phyloP scores from a whole-genome alignment of 1,284 basidiomycete genomes.

The Trichosporon faecale region DNA sequence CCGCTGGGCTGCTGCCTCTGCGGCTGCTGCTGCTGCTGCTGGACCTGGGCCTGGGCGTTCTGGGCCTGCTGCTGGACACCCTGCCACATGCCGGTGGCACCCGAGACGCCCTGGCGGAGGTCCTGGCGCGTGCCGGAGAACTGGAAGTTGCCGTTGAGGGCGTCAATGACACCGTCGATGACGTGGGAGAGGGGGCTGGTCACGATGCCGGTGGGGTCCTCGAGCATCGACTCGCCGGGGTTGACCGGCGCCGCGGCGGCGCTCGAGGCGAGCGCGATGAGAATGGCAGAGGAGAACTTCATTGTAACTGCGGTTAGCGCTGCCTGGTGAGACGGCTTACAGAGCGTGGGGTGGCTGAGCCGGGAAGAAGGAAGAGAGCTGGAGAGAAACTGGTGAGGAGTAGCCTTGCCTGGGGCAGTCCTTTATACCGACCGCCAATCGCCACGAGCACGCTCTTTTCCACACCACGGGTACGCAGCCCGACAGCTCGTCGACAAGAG shows the following conservation, averaged over 20 bases:
- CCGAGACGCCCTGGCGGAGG: background rate
- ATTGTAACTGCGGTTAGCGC: background rate
- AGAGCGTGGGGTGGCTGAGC: background rate
- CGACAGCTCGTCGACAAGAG: too few relatives aligned
- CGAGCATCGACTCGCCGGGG: background rate
- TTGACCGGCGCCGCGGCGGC: background rate
- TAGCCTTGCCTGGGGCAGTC: background rate
- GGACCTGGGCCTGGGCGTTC: background rate
- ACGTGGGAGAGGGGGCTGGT: background rate
- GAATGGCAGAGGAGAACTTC: background rate
- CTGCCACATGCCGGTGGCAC: background rate
- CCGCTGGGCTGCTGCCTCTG: background rate
- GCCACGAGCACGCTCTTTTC: background rate
- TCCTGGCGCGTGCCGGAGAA: background rate
- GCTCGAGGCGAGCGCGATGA: conserved; percentile 4
- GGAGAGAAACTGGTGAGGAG: background rate
- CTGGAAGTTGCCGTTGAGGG: conserved; percentile 3
- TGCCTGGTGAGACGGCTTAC: background rate
- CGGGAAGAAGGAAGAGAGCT: background rate
- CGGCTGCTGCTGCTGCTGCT: background rate
- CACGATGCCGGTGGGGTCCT: background rate
- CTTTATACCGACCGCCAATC: background rate
- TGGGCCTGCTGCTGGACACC: background rate
- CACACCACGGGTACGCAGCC: background rate
- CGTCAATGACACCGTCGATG: conserved; percentile 4